phyloP scores from a whole-genome alignment of 306 rosid genomes.

The Citrullus colocynthis region DNA sequence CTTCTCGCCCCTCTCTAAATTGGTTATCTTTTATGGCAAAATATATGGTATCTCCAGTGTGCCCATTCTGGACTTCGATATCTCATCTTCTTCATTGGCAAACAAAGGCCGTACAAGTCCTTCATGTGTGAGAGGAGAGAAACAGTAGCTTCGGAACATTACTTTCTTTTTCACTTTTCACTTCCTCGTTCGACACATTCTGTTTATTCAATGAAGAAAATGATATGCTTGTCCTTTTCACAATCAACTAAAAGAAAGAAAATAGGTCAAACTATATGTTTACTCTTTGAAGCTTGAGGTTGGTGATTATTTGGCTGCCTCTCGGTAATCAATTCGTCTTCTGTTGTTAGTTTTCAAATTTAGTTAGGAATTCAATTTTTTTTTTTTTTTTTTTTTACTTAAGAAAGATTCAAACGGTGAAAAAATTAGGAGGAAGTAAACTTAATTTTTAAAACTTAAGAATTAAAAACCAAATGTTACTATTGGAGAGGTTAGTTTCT shows the following conservation, averaged over 20 bases:
- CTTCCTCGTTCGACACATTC: not conserved
- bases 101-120: not conserved
- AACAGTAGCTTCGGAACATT: not conserved
- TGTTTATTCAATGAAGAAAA: not conserved
- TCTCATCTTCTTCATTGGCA: not conserved
- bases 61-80: not conserved
- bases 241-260: not conserved
- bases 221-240: not conserved
- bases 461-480: too few species aligned
- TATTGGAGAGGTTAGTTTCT: too few species aligned
- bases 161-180: not conserved
- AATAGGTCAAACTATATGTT: not conserved
- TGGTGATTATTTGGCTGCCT: too few species aligned
- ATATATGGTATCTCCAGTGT: not conserved
- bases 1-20: not conserved
- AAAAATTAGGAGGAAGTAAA: too few species aligned
- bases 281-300: too few species aligned
- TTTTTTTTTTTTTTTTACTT: too few species aligned
- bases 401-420: too few species aligned
- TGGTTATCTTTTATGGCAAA: not conserved
- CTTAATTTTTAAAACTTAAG: too few species aligned
- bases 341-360: too few species aligned
- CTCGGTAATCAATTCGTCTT: too few species aligned
- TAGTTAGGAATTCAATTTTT: too few species aligned
- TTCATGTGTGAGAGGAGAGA: not conserved